Base-by-base conservation (phyloP, 2,329 filamentous ascomycete species). In the Geosmithia flava region DNA sequence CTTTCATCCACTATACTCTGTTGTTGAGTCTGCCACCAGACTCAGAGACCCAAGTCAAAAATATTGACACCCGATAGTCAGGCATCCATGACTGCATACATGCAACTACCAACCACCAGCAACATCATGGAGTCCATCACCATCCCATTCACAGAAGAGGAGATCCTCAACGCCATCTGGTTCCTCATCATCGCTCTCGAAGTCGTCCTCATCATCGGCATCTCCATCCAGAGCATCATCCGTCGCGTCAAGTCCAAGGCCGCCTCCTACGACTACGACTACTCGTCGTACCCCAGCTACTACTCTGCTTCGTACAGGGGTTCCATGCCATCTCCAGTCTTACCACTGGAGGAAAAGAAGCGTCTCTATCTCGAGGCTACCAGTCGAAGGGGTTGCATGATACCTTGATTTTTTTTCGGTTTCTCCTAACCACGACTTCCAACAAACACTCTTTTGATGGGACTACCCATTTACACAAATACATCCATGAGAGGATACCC, bases 141-240 rank as follows among this genome's bases (percentile, higher is more conserved):
- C 33, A 37, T 37, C 33, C 33, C 33, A 3, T 16, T 11, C 33
- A 37, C 33, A 13, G 61, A 69, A 50, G 61, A 65, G 49, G 56
- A 59, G 46, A 61, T 72, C 33, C 59, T 73, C 44, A 72, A 74
- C 60, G 60, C 62, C 33, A 55, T 74, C 45, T 74, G 71, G 68
- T 62, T 74, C 45, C 65, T 67, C 41, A 63, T 74, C n/a, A 56
- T 74, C 41, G 63, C 63, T 17, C 54, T 74, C 37, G 68, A 74
- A 52, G 64, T 68, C 17, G 50, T 69, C 42, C 66, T 74, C 61
- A 65, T 74, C 3, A 50, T 69, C 29, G 61, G 63, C 10, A 66
- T 71, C 13, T 61, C 59, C 20, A 53, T 62, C 7, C 58, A 59
- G 48, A 57, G 57, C 47, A 52, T 62, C 40, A 49, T 61, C 19